Evolutionary conservation across 2,329 filamentous ascomycete genomes (phyloP), one percentile per base, ranked within the genome.

Genomic region (Pleoardoris graminearum): DNA sequence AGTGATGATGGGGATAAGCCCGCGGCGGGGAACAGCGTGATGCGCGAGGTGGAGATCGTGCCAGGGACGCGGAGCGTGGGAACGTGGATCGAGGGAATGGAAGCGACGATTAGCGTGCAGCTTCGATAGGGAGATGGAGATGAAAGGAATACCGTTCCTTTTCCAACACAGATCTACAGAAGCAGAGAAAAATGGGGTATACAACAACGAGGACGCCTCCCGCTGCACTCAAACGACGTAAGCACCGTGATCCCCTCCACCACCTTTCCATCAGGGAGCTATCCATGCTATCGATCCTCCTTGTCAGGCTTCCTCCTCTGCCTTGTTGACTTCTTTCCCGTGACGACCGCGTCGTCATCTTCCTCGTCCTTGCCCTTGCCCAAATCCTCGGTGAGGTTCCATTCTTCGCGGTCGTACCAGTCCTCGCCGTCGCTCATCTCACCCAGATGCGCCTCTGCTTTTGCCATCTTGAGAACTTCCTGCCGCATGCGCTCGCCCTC

Each of bases 401-500:
- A 93, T 74, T 90, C 88, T 48, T 90, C 87, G 66, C 83, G 84
- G 72, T 95, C 90, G 67, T 91, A 92, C 88, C 89, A 95, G 69
- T 95, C 90, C 76, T 95, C 90, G 10, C 89, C 89, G 68, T 95
- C 90, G 45, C 88, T 91, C 86, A 94, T 86, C 70, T 92, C 89
- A 44, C 85, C 83, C 14, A 85, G 72, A 67, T 93, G 90, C 19
- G 82, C 89, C 74, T 93, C 90, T 1, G 90, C 87, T 69, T 91
- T 90, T 60, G 86, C 82, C 86, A 88, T 91, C 60, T 84, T 82
- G 68, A 87, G 81, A 3, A 94, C 88, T 17, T 85, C 82, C 62
- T 84, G 85, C 23, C 90, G 82, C 71, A 89, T 81, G 38, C 88
- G 82, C 61, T 93, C 86, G 1, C 89, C 89, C 62, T 83, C 83